phyloP scores from a whole-genome alignment of 345 rosid species.

The Abelmoschus esculentus region DNA sequence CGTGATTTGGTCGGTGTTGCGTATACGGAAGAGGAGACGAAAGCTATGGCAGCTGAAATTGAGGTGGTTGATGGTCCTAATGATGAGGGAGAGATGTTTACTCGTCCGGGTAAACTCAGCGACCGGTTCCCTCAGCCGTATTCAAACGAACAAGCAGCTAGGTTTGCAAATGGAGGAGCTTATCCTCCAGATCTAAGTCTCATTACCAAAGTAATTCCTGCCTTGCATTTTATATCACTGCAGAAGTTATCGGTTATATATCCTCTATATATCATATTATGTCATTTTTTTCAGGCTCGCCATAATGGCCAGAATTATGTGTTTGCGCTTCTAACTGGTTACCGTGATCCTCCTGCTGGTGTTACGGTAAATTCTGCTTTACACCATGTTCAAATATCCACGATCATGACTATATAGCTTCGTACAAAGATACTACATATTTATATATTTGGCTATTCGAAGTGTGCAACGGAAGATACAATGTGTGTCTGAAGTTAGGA shows the following conservation, averaged over 20 bases:
- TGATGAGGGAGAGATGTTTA: constrained; percentile 98
- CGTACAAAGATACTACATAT: neutral
- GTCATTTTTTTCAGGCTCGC: constrained; percentile 69
- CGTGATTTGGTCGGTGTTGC: constrained; percentile 98
- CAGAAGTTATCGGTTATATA: constrained; percentile 2
- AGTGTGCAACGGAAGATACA: neutral
- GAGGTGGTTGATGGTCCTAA: constrained; percentile 99
- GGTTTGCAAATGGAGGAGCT: constrained; percentile 99
- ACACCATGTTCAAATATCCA: neutral
- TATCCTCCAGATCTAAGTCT: constrained; percentile 99
- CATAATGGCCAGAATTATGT: constrained; percentile 98
- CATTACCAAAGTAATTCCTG: constrained; percentile 71
- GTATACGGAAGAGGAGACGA: constrained; percentile 92
- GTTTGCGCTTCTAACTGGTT: constrained; percentile 92
- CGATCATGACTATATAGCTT: neutral
- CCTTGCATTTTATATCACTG: constrained; percentile 7
- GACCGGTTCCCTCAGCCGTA: constrained; percentile 96
- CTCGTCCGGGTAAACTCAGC: constrained; percentile 97
- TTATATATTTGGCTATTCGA: neutral
- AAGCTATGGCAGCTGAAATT: constrained; percentile 99
- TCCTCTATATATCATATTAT: constrained; percentile 1
- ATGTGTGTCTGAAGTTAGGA: neutral
- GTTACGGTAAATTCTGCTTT: constrained; percentile 42
- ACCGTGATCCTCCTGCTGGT: constrained; percentile 99
- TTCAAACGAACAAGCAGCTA: constrained; percentile 87